phyloP scores from a whole-genome alignment of 352 stramenopile species.

The Phytophthora europaea region DNA sequence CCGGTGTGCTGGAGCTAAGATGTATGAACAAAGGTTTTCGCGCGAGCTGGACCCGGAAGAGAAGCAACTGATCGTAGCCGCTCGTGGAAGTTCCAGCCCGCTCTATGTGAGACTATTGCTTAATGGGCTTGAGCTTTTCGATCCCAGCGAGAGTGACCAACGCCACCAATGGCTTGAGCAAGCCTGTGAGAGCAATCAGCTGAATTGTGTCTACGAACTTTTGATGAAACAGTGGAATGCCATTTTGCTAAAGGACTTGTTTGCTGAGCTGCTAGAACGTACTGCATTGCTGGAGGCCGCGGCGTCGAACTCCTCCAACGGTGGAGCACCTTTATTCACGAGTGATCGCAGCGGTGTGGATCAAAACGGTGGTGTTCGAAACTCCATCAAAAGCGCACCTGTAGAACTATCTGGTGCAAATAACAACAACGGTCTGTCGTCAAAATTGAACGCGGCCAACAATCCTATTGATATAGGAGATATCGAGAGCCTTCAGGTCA shows the following conservation, averaged over 20 bases:
- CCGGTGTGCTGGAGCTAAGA: constrained; percentile 21
- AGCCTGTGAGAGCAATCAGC: constrained; percentile 46
- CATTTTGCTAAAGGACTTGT: constrained; percentile 69
- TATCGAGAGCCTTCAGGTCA: constrained; percentile 59
- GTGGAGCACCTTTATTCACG: not conserved
- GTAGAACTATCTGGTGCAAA: not conserved
- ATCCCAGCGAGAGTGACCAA: constrained; percentile 29
- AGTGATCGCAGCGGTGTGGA: constrained; percentile 9
- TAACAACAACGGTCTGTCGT: constrained; percentile 8
- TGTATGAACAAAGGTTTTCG: constrained; percentile 45
- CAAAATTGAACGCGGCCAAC: constrained; percentile 9
- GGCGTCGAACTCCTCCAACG: not conserved
- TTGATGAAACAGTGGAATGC: constrained; percentile 84
- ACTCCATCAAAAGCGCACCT: constrained; percentile 12
- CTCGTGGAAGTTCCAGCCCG: constrained; percentile 72
- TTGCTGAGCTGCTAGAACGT: constrained; percentile 45
- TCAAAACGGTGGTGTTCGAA: constrained; percentile 3
- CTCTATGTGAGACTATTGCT: constrained; percentile 77
- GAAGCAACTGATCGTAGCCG: constrained; percentile 51
- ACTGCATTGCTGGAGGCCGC: constrained; percentile 22
- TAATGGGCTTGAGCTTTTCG: constrained; percentile 66
- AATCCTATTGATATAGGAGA: constrained; percentile 41
- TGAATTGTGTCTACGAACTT: constrained; percentile 69
- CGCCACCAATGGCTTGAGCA: constrained; percentile 58
- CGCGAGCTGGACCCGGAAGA: constrained; percentile 46